phyloP scores from a whole-genome alignment of 345 rosid genomes.

The Acer yangbiense region DNA sequence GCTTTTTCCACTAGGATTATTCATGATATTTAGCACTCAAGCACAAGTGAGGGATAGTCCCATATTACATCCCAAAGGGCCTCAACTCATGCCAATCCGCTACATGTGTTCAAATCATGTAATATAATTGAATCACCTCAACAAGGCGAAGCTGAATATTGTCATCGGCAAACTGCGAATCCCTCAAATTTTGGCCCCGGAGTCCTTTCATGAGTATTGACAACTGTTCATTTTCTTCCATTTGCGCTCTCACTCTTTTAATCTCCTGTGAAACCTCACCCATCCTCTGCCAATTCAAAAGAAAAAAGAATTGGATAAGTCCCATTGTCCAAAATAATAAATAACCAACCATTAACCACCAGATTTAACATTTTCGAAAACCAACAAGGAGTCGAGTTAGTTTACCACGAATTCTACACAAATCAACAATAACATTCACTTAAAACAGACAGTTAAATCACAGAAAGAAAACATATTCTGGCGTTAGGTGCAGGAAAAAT shows the following conservation, averaged over 20 bases:
- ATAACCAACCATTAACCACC: neutral
- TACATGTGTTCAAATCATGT: neutral
- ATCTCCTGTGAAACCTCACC: conserved; percentile 89
- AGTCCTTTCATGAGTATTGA: conserved; percentile 89
- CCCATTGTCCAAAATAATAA: neutral
- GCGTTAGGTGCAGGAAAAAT: neutral
- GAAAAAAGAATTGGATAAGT: neutral
- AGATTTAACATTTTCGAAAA: no score
- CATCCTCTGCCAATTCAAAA: conserved; percentile 56
- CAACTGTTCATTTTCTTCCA: conserved; percentile 88
- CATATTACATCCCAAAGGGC: neutral
- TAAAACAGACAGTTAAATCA: neutral
- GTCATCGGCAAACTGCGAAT: conserved; percentile 78
- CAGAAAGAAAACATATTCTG: neutral
- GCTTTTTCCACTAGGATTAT: neutral
- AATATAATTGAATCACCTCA: conserved; percentile 49
- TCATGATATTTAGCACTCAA: neutral
- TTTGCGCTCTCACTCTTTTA: conserved; percentile 85
- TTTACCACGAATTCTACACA: no score
- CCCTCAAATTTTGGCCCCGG: conserved; percentile 88
- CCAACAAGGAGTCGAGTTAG: neutral
- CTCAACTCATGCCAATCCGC: neutral
- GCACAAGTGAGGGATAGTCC: neutral
- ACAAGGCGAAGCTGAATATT: conserved; percentile 75
- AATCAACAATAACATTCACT: neutral